These are phyloP conservation scores for Yarrowia sp. DNA, from an alignment of 805 yeast genomes.

Conservation along the genomic window DNA sequence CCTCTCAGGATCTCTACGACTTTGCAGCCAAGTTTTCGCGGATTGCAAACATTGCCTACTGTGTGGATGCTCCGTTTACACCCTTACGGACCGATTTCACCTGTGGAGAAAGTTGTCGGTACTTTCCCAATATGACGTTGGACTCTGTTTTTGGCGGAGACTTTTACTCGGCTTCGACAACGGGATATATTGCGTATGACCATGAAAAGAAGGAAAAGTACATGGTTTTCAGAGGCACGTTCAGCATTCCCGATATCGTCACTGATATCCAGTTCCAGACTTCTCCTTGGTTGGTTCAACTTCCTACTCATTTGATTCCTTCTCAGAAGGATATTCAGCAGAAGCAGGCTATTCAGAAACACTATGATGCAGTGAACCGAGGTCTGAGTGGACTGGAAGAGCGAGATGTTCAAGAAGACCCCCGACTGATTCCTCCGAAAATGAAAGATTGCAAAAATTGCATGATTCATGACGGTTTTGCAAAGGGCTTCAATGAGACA, in stretches of 20 bases:
- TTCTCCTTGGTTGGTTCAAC: background rate
- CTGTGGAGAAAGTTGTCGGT: conserved; percentile 2
- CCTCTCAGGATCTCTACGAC: background rate
- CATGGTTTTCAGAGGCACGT: conserved; percentile 1
- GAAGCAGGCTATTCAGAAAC: background rate
- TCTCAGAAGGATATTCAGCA: background rate
- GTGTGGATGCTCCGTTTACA: background rate
- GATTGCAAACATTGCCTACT: background rate
- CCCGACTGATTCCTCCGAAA: background rate
- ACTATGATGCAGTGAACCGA: background rate
- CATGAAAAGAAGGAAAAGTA: conserved; percentile 13
- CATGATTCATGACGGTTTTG: background rate
- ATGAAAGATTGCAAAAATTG: background rate
- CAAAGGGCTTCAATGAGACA: background rate
- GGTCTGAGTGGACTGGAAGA: background rate
- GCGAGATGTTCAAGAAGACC: background rate
- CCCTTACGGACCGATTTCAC: background rate
- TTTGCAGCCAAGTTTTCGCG: background rate
- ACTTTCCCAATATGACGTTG: background rate
- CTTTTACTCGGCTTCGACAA: background rate
- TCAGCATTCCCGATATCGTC: conserved; percentile 1
- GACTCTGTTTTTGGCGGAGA: conserved; percentile 9
- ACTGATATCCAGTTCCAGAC: conserved; percentile 8
- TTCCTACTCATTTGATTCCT: background rate
- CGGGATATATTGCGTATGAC: conserved; percentile 1